These are phyloP conservation scores for Backusella luteola DNA, from an alignment of 192 early-diverging fungal genomes.

Conservation along the genomic window DNA sequence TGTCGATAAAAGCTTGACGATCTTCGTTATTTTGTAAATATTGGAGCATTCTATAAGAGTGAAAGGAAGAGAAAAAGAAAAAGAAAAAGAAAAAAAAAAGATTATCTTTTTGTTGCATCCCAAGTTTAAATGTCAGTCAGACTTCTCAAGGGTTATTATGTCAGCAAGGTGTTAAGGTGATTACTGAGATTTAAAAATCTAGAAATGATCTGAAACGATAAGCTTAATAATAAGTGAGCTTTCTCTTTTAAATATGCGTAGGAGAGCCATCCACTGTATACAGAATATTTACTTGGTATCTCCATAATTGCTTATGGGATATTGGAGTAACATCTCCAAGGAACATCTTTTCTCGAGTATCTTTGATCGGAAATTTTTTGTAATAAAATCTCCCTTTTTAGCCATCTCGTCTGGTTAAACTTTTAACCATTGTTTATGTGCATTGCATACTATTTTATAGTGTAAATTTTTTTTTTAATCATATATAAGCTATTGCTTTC, in stretches of 20 bases:
- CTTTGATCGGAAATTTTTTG: background rate
- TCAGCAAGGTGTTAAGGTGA: background rate
- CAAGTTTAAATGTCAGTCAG: constrained; percentile 1
- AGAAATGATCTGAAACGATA: background rate
- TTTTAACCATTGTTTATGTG: too few species aligned
- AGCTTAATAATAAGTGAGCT: background rate
- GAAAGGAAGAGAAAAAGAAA: background rate
- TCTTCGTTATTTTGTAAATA: constrained; percentile 36
- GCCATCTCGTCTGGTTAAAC: too few species aligned
- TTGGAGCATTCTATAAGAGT: constrained; percentile 1
- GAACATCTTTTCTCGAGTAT: background rate
- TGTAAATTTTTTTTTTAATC: too few species aligned
- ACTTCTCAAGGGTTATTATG: background rate
- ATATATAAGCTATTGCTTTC: background rate
- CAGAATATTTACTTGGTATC: background rate
- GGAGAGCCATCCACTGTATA: too few species aligned
- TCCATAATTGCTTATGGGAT: background rate
- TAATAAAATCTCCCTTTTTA: too few species aligned
- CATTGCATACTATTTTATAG: too few species aligned
- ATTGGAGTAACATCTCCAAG: background rate
- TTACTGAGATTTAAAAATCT: background rate
- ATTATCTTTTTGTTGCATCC: background rate
- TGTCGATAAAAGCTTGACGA: constrained; percentile 63
- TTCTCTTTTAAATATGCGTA: too few species aligned
- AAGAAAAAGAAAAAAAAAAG: background rate